Percentiles rank a stretch among this genome's conserved stretches.
phyloP scores from a whole-genome alignment of 441 rosid species.

The Biscutella laevigata region DNA sequence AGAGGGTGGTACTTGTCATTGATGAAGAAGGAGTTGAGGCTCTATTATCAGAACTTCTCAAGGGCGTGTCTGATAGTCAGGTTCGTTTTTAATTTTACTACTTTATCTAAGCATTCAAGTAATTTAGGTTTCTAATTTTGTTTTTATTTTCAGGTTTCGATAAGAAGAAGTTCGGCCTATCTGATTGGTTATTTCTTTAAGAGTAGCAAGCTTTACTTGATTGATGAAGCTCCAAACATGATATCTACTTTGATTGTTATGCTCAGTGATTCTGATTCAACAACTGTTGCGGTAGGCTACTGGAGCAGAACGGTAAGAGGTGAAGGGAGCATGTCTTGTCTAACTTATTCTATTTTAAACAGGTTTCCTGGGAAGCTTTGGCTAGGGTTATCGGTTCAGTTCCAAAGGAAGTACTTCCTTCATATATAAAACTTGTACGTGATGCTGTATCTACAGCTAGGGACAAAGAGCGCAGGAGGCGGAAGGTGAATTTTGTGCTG shows the following conservation, averaged over 20 bases:
- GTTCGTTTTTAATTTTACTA: slow-evolving; percentile 29
- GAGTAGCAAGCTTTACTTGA: slow-evolving; percentile 88
- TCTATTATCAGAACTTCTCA: slow-evolving; percentile 82
- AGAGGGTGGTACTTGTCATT: slow-evolving; percentile 77
- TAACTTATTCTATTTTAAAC: slow-evolving; percentile 17
- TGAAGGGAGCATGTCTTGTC: background rate
- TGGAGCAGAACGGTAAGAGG: slow-evolving; percentile 6
- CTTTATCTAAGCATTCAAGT: slow-evolving; percentile 8
- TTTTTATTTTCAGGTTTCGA: slow-evolving; percentile 57
- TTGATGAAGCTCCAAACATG: slow-evolving; percentile 95
- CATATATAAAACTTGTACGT: slow-evolving; percentile 82
- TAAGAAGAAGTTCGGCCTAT: slow-evolving; percentile 84
- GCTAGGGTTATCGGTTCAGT: slow-evolving; percentile 84
- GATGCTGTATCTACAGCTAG: slow-evolving; percentile 94
- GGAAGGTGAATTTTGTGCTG: slow-evolving; percentile 49
- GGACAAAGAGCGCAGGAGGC: slow-evolving; percentile 89
- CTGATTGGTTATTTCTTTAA: slow-evolving; percentile 89
- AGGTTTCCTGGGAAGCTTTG: slow-evolving; percentile 98
- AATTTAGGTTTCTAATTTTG: background rate
- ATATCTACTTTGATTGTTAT: slow-evolving; percentile 78
- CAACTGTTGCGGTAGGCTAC: slow-evolving; percentile 64
- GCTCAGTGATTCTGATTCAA: slow-evolving; percentile 87
- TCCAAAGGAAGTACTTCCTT: slow-evolving; percentile 91
- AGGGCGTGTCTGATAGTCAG: slow-evolving; percentile 72
- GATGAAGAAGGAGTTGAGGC: slow-evolving; percentile 93